These are phyloP conservation scores for Petunia hybrid DNA, from an alignment of 305 asterid species.

Conservation along the genomic window DNA sequence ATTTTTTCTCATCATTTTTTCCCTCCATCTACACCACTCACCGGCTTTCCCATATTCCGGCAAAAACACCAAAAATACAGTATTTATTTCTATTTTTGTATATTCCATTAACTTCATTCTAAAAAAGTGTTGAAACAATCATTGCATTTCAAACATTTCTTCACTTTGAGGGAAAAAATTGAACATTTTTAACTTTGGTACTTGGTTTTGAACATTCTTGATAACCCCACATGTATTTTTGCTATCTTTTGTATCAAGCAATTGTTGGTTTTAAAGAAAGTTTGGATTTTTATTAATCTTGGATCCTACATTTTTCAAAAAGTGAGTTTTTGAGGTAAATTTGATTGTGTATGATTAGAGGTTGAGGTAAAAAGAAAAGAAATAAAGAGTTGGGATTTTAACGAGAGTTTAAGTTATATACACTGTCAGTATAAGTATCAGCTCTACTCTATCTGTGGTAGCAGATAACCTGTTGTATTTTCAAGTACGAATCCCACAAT, in stretches of 20 bases:
- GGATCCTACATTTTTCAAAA: constrained; percentile 31
- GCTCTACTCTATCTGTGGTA: too few species aligned
- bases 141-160: constrained; percentile 29
- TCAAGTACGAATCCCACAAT: too few species aligned
- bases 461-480: too few species aligned
- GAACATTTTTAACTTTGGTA: neutral
- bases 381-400: neutral
- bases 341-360: neutral
- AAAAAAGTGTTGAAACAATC: neutral
- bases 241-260: neutral
- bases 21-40: constrained; percentile 11
- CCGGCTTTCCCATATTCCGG: constrained; percentile 42
- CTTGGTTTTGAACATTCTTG: neutral
- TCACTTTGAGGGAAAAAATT: neutral
- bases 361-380: neutral
- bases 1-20: neutral
- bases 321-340: neutral
- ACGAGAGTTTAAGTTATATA: too few species aligned
- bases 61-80: neutral
- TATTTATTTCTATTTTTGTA: neutral
- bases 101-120: constrained; percentile 11
- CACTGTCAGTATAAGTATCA: too few species aligned
- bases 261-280: neutral
- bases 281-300: constrained; percentile 8
- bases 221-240: neutral